These are phyloP conservation scores for Xylogone sp. DNA, from an alignment of 2,329 filamentous ascomycete species.

Conservation along the genomic window DNA sequence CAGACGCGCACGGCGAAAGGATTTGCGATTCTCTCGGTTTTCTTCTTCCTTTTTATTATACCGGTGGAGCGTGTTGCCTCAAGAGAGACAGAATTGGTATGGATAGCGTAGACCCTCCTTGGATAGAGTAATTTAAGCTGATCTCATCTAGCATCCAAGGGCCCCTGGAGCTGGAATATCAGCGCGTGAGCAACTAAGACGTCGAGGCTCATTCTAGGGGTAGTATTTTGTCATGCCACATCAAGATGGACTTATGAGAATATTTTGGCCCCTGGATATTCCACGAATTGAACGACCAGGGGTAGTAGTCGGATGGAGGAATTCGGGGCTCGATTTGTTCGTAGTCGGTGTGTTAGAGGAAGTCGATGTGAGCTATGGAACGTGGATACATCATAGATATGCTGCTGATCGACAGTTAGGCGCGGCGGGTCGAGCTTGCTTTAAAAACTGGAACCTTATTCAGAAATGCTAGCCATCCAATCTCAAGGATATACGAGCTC, in stretches of 20 bases:
- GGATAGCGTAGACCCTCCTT: slow-evolving; percentile 24
- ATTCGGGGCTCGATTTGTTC: slow-evolving; percentile 85
- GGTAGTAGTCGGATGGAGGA: slow-evolving; percentile 92
- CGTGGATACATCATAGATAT: background rate
- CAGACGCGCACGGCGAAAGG: slow-evolving; percentile 84
- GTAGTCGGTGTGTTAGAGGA: slow-evolving; percentile 87
- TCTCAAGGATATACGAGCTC: slow-evolving; percentile 75
- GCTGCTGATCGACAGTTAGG: slow-evolving; percentile 22
- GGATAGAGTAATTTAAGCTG: slow-evolving; percentile 16
- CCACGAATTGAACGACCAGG: slow-evolving; percentile 68
- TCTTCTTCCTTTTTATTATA: slow-evolving; percentile 81
- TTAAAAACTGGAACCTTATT: slow-evolving; percentile 80
- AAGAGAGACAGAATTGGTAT: slow-evolving; percentile 75
- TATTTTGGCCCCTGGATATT: slow-evolving; percentile 96
- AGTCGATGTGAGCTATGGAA: slow-evolving; percentile 66
- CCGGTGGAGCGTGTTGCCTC: slow-evolving; percentile 81
- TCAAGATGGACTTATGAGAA: slow-evolving; percentile 88
- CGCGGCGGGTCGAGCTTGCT: slow-evolving; percentile 78
- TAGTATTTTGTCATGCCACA: slow-evolving; percentile 55
- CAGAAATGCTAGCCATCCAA: slow-evolving; percentile 74
- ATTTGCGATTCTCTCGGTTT: slow-evolving; percentile 74
- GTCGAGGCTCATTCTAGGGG: slow-evolving; percentile 85
- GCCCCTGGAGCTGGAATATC: slow-evolving; percentile 77
- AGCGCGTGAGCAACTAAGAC: slow-evolving; percentile 89
- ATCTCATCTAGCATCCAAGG: slow-evolving; percentile 68